phyloP scores from a whole-genome alignment of 208 protist genomes.

The Leishmania tarentolae region DNA sequence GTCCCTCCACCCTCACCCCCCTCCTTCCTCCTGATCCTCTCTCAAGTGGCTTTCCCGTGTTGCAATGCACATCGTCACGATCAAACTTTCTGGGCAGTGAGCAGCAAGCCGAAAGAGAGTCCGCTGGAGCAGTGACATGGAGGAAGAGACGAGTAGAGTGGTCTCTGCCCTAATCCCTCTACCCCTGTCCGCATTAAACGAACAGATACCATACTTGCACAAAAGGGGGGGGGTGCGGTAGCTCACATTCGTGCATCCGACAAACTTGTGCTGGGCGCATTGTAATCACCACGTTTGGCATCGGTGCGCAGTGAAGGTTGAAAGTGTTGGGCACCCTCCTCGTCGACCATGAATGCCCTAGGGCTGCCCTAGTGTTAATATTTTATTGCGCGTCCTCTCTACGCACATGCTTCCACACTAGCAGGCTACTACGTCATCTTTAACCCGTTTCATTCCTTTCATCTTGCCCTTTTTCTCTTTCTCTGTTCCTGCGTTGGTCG shows the following conservation, averaged over 20 bases:
- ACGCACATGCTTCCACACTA: neutral
- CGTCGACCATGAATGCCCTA: neutral
- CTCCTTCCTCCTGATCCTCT: too few species aligned
- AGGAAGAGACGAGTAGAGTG: neutral
- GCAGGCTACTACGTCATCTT: neutral
- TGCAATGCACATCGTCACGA: neutral
- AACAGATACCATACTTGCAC: neutral
- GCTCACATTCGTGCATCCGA: neutral
- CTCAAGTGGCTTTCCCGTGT: neutral
- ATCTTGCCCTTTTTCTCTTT: neutral
- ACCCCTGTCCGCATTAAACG: neutral
- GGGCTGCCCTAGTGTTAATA: neutral
- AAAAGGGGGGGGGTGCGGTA: neutral
- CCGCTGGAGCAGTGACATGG: neutral
- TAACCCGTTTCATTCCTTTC: neutral
- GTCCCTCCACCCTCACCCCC: neutral
- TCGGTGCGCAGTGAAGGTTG: neutral
- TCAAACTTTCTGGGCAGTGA: neutral
- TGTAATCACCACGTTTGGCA: neutral
- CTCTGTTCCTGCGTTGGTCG: neutral
- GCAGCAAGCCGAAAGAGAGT: neutral
- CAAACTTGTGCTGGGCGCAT: neutral
- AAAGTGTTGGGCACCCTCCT: neutral
- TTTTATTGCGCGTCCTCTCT: neutral
- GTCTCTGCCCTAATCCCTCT: neutral